A percentile compares a stretch with the other conserved stretches of the same genome.
phyloP scores from a whole-genome alignment of 176 grass and related monocot genomes.

The Triticum dicoccoides region DNA sequence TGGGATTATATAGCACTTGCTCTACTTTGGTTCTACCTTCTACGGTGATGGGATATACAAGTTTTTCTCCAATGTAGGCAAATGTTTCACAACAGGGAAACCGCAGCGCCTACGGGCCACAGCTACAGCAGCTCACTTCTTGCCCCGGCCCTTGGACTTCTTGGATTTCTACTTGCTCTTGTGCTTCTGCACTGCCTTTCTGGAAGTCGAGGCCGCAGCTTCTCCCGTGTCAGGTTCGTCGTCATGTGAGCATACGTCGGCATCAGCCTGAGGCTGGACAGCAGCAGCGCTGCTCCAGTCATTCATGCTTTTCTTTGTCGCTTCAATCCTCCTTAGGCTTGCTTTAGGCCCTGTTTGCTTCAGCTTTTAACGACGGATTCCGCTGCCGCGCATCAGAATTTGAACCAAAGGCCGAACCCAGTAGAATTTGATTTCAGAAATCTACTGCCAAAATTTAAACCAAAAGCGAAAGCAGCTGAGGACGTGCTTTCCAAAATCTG shows the following conservation, averaged over 20 bases:
- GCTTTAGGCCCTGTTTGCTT: not conserved
- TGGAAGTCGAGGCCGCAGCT: not conserved
- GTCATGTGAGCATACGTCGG: not conserved
- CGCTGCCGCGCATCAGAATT: too few species aligned
- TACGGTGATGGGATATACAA: not conserved
- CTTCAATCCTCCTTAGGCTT: not conserved
- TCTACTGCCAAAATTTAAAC: too few species aligned
- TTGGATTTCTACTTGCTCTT: constrained; percentile 24
- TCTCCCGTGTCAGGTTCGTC: constrained; percentile 7
- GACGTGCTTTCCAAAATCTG: too few species aligned
- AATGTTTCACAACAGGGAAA: not conserved
- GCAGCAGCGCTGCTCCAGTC: not conserved
- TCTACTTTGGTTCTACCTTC: not conserved
- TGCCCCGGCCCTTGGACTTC: not conserved
- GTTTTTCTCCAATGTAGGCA: not conserved
- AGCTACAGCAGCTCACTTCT: constrained; percentile 30
- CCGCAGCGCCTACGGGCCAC: not conserved
- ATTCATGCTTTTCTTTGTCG: not conserved
- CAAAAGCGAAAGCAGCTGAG: too few species aligned
- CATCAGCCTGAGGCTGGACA: not conserved
- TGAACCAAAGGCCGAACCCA: too few species aligned
- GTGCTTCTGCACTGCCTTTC: not conserved
- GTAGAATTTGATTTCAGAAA: too few species aligned
- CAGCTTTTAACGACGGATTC: too few species aligned
- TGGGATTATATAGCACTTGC: too few species aligned